Base-by-base conservation (phyloP, 192 early-diverging fungal genomes). In the Coemansia furcata region DNA sequence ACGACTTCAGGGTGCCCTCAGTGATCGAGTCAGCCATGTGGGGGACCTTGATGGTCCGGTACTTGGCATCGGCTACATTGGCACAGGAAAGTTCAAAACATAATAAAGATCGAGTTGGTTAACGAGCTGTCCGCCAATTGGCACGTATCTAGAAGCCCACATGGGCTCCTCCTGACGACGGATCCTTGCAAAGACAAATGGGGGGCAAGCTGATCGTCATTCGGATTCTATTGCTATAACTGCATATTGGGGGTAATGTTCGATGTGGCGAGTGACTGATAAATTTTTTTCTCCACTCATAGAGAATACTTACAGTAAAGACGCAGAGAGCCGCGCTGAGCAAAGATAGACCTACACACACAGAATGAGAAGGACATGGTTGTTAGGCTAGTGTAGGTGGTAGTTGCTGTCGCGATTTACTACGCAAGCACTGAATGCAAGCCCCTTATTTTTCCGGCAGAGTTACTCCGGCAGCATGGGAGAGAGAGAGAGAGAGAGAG, bases 21-120 rank as follows among this genome's bases (percentile, higher is more conserved):
- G 95, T 93, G 79, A 99, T 97, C 30, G 95, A 97, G 72, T 99
- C 98, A 59, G 95, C 98, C 93, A 99, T 94, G 43, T 91, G 89
- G 60, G 98, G 98, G 21, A 93, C 91, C 85, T 95, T 91, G 83
- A 99, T 87, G 69, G 93, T 77, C 62, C 57, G 69, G 75, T 74
- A 77, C 62, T 77, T 82, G 38, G 60, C 71, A 66, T 82, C 80
- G 15, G 80, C 80, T 82, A 81, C 33, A 71, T 49, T 14, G 23
- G 33, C 32, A 36, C 17, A 65, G 26, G n/a, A n/a, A n/a, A n/a
- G n/a, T n/a, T n/a, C n/a, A n/a, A n/a, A 49, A 21, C 42, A 61
- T n/a, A 61, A 61, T 15, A 40, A 26, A 35, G 32, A 38, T 26
- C 23, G 40, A 63, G 35, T 32, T 14, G 65, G 21, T 55, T 39